These are phyloP conservation scores for Yamadazyma siamensis DNA, from an alignment of 1,139 yeast genomes.

Conservation along the genomic window DNA sequence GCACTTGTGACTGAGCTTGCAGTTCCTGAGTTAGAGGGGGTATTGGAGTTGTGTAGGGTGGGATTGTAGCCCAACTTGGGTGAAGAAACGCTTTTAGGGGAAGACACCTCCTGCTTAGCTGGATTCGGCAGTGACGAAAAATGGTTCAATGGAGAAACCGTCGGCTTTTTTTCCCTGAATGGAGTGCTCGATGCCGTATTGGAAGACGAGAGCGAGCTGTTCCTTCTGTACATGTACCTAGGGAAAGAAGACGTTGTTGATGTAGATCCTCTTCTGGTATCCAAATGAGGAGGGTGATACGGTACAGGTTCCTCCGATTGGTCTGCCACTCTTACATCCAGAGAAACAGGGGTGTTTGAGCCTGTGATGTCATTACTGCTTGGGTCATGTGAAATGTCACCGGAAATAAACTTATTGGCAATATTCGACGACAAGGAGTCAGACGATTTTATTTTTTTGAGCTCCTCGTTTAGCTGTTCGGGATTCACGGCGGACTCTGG, in stretches of 20 bases:
- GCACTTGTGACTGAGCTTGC: background rate
- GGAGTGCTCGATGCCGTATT: slow-evolving; percentile 9
- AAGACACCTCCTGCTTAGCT: too few species aligned
- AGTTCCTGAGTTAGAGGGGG: background rate
- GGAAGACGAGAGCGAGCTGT: slow-evolving; percentile 14
- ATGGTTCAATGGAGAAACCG: background rate
- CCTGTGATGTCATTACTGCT: too few species aligned
- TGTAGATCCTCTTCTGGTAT: slow-evolving; percentile 11
- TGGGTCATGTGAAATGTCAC: background rate
- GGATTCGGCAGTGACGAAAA: too few species aligned
- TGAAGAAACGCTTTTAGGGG: too few species aligned
- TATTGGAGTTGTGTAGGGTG: background rate
- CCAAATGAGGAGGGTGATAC: slow-evolving; percentile 2
- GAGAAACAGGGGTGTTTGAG: slow-evolving; percentile 1
- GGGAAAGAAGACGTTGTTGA: slow-evolving; percentile 13
- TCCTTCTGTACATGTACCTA: slow-evolving; percentile 9
- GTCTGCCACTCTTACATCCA: background rate
- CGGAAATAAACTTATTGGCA: slow-evolving; percentile 5
- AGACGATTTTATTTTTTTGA: slow-evolving; percentile 5
- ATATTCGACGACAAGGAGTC: slow-evolving; percentile 11
- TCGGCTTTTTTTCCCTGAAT: slow-evolving; percentile 5
- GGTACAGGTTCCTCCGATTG: slow-evolving; percentile 4
- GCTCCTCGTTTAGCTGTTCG: slow-evolving; percentile 4
- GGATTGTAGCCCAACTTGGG: too few species aligned
- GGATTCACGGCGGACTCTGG: slow-evolving; percentile 5